A percentile compares a stretch with the other conserved stretches of the same genome.
Conservation (phyloP, 1,284 basidiomycete species). For the Trichosporon sp. region DNA sequence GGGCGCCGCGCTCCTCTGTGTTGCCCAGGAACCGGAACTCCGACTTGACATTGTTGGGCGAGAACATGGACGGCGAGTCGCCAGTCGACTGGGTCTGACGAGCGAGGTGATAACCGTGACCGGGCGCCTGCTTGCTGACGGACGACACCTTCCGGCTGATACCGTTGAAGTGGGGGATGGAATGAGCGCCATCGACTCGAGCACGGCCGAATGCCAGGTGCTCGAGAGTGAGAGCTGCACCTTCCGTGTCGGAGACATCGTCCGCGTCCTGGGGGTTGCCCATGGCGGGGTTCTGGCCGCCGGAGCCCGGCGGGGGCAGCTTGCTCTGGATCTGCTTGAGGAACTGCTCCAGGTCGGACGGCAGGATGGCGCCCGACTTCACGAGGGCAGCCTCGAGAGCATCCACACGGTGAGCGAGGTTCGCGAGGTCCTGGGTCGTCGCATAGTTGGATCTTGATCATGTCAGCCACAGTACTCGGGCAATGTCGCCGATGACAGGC, state of each 20-base stretch:
- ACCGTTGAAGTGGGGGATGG: constrained; percentile 37
- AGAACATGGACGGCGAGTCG: not conserved
- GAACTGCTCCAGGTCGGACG: constrained; percentile 44
- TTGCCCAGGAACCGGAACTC: constrained; percentile 6
- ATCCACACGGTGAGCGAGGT: constrained; percentile 46
- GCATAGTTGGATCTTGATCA: constrained; percentile 36
- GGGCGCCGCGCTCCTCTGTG: constrained; percentile 29
- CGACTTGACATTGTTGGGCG: not conserved
- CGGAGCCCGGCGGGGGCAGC: not conserved
- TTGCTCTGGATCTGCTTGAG: constrained; percentile 26
- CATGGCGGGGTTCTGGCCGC: constrained; percentile 10
- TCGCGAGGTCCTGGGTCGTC: constrained; percentile 43
- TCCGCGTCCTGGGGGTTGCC: constrained; percentile 17
- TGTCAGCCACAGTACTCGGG: not conserved
- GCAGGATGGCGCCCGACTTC: constrained; percentile 39
- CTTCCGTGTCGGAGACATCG: constrained; percentile 48
- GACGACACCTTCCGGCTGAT: constrained; percentile 24
- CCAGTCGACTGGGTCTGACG: constrained; percentile 6
- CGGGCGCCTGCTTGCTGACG: constrained; percentile 30
- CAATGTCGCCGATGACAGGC: not conserved
- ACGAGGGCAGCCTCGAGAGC: constrained; percentile 46
- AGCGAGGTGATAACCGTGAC: constrained; percentile 42
- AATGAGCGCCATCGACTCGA: constrained; percentile 37
- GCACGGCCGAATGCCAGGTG: constrained; percentile 49
- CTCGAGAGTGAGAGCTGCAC: constrained; percentile 49